Evolutionary conservation across 805 yeast species (phyloP).

Genomic region (Isabelozyma pseudorhagii): DNA sequence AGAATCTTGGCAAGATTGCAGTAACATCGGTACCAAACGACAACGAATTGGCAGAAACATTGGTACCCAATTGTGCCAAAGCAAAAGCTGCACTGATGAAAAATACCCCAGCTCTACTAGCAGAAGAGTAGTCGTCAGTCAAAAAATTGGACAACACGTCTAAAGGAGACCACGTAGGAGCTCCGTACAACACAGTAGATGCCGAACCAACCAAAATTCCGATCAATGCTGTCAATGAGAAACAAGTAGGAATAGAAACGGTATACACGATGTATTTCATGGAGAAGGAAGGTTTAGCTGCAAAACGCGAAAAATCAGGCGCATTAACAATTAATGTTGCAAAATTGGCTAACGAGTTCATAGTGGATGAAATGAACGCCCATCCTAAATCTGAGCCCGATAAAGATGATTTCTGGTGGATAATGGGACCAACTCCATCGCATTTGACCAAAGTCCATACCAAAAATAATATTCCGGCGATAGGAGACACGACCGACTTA

Average conservation of each 20-base stretch:
- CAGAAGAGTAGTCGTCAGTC: conserved; percentile 32
- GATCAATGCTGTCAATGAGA: conserved; percentile 76
- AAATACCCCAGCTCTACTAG: conserved; percentile 44
- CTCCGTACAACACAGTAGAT: conserved; percentile 62
- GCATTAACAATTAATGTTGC: conserved; percentile 87
- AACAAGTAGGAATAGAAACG: conserved; percentile 70
- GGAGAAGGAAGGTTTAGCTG: conserved; percentile 43
- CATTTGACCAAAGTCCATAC: conserved; percentile 84
- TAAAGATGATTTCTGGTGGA: conserved; percentile 48
- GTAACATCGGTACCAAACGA: conserved; percentile 42
- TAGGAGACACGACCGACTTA: conserved; percentile 74
- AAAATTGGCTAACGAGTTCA: conserved; percentile 82
- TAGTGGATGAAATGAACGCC: conserved; percentile 75
- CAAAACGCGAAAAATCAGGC: conserved; percentile 86
- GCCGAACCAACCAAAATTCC: conserved; percentile 86
- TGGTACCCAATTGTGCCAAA: conserved; percentile 41
- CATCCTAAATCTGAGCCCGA: conserved; percentile 67
- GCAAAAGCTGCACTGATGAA: conserved; percentile 37
- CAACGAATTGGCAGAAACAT: conserved; percentile 40
- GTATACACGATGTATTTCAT: conserved; percentile 44
- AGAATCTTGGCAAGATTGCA: conserved; percentile 35
- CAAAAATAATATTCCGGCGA: conserved; percentile 79
- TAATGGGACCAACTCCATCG: conserved; percentile 72
- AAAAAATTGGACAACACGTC: conserved; percentile 71
- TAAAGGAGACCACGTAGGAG: conserved; percentile 79